These are phyloP conservation scores for Pseudevernia furfuracea DNA, from an alignment of 495 filamentous ascomycete genomes.

Conservation along the genomic window DNA sequence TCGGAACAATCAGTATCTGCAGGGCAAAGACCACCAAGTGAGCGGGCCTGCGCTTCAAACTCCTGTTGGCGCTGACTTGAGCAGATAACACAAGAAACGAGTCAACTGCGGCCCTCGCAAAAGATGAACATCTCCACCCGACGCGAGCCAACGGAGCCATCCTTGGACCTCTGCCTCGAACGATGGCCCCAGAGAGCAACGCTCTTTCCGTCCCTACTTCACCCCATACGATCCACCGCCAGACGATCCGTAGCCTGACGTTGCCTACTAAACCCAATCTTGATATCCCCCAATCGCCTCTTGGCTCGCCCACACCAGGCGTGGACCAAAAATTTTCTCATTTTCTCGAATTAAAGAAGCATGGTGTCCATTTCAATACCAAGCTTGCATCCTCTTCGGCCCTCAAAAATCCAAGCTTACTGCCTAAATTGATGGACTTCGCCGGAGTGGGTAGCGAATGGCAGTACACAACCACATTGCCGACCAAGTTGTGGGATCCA, in stretches of 20 bases:
- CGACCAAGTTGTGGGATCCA: conserved; percentile 60
- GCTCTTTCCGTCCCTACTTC: conserved; percentile 45
- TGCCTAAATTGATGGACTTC: conserved; percentile 73
- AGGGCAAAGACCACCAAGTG: background rate
- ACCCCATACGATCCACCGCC: conserved; percentile 60
- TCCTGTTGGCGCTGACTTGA: background rate
- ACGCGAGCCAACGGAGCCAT: conserved; percentile 34
- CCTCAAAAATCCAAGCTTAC: conserved; percentile 71
- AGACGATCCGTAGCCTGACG: conserved; percentile 69
- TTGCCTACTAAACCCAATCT: conserved; percentile 73
- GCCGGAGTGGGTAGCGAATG: conserved; percentile 58
- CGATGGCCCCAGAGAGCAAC: conserved; percentile 21
- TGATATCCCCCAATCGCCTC: conserved; percentile 78
- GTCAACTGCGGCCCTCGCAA: conserved; percentile 1
- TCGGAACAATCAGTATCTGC: background rate
- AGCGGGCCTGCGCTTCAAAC: background rate
- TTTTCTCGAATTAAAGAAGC: conserved; percentile 77
- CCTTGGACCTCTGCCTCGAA: conserved; percentile 36
- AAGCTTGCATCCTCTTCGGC: conserved; percentile 63
- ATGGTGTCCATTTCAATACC: conserved; percentile 85
- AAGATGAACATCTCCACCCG: conserved; percentile 5
- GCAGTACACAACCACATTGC: conserved; percentile 71
- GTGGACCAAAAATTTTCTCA: conserved; percentile 69
- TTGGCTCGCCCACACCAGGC: conserved; percentile 57
- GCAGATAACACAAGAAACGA: conserved; percentile 15